These are phyloP conservation scores for Gastrolobium villosum DNA, from an alignment of 306 rosid genomes.

Conservation along the genomic window DNA sequence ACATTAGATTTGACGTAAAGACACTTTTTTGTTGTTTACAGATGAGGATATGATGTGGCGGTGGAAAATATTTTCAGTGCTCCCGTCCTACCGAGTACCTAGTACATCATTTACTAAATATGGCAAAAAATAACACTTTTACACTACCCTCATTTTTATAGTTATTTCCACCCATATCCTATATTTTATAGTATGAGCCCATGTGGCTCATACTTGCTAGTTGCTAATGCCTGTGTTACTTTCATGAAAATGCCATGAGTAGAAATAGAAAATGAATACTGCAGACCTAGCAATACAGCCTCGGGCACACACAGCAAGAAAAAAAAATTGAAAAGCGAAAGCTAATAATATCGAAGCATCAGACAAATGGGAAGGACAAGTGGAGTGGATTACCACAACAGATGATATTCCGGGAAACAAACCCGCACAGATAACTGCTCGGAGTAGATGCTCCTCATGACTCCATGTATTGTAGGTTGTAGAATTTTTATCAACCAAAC, in stretches of 20 bases:
- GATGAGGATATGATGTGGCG: conserved; percentile 32
- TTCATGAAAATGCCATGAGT: conserved; percentile 25
- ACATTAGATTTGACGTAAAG: conserved; percentile 9
- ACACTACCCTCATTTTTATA: too few species aligned
- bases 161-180: too few species aligned
- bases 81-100: too few species aligned
- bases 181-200: not conserved
- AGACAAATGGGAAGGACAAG: conserved; percentile 53
- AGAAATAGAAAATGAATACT: conserved; percentile 28
- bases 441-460: conserved; percentile 76
- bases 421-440: conserved; percentile 89
- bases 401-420: conserved; percentile 95
- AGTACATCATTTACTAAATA: too few species aligned
- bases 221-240: not conserved
- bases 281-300: conserved; percentile 16
- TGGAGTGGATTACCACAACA: conserved; percentile 72
- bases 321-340: conserved; percentile 47
- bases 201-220: not conserved
- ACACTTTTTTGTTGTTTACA: conserved; percentile 10
- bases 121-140: too few species aligned
- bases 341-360: conserved; percentile 50
- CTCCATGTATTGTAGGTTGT: conserved; percentile 69
- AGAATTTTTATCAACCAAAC: conserved; percentile 74
- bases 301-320: conserved; percentile 42
- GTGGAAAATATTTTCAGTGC: not conserved